Conservation (phyloP, 371 early-diverging fungal genomes). For the Lichtheimia ornata region DNA sequence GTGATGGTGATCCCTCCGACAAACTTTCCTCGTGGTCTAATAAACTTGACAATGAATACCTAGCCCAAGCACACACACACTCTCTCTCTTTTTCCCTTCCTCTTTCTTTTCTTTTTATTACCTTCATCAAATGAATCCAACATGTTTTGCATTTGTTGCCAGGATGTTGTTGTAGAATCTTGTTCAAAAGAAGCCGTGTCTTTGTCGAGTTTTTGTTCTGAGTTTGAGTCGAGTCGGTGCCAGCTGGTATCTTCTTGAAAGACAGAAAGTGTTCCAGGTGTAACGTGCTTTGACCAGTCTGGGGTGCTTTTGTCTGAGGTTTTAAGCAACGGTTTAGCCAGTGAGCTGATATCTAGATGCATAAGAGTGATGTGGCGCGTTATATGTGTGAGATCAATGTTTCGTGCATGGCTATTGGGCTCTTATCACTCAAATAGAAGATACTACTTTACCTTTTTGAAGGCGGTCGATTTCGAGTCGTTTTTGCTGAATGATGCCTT, state of each 20-base stretch:
- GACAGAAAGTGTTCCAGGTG: constrained; percentile 41
- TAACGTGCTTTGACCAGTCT: constrained; percentile 45
- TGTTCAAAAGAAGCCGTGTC: constrained; percentile 1
- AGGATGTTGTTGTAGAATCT: not conserved
- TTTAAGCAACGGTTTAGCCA: constrained; percentile 35
- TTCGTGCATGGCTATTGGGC: not conserved
- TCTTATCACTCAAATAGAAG: not conserved
- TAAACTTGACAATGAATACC: not conserved
- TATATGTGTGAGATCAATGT: not conserved
- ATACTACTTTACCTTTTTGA: constrained; percentile 31
- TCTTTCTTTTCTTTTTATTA: not conserved
- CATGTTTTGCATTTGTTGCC: constrained; percentile 2
- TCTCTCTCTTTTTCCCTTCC: not conserved
- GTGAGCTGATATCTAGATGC: constrained; percentile 27
- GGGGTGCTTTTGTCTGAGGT: constrained; percentile 14
- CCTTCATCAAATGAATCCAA: constrained; percentile 7
- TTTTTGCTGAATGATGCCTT: constrained; percentile 36
- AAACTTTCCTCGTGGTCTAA: constrained; percentile 10
- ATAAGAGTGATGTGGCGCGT: not conserved
- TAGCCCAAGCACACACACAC: not conserved
- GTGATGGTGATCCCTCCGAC: constrained; percentile 23
- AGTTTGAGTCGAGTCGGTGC: constrained; percentile 21
- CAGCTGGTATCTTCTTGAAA: constrained; percentile 50
- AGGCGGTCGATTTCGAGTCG: constrained; percentile 41
- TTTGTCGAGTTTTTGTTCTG: constrained; percentile 2